A percentile compares a stretch with the other conserved stretches of the same genome.
Conservation (phyloP, 306 rosid genomes). For the Delonix regia region DNA sequence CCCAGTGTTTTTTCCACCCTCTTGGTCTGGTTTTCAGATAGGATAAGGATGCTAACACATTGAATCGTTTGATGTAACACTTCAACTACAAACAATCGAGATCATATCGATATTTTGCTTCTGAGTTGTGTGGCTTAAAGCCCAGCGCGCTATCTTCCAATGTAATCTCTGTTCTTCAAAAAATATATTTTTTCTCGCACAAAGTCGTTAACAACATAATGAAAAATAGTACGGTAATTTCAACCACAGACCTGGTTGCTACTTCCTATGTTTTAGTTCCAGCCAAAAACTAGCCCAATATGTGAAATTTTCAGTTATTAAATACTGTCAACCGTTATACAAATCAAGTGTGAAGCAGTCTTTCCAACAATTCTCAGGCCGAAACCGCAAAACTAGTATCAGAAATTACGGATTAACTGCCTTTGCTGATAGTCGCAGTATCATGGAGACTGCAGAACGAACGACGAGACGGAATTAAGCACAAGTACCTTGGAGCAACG, state of each 20-base stretch:
- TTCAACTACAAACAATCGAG: background rate
- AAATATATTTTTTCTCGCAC: background rate
- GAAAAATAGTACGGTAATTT: background rate
- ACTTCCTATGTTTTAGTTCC: background rate
- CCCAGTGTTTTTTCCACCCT: background rate
- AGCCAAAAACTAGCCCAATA: background rate
- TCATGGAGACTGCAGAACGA: background rate
- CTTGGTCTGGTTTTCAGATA: slow-evolving; percentile 17
- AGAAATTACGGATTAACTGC: background rate
- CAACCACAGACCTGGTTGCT: background rate
- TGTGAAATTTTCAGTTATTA: background rate
- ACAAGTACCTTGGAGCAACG: background rate
- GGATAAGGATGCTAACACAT: slow-evolving; percentile 22
- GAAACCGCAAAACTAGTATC: background rate
- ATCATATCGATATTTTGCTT: slow-evolving; percentile 1
- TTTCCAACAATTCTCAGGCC: slow-evolving; percentile 2
- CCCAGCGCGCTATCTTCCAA: background rate
- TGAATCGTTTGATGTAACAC: background rate
- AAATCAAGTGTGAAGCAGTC: background rate
- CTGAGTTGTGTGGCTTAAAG: background rate
- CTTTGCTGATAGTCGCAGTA: background rate
- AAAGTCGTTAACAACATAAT: background rate
- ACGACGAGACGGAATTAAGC: background rate
- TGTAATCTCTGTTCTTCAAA: background rate
- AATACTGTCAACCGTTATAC: background rate